Evolutionary conservation across 768 basidiomycete genomes (phyloP).

Genomic region (Amylocystis lapponica): DNA sequence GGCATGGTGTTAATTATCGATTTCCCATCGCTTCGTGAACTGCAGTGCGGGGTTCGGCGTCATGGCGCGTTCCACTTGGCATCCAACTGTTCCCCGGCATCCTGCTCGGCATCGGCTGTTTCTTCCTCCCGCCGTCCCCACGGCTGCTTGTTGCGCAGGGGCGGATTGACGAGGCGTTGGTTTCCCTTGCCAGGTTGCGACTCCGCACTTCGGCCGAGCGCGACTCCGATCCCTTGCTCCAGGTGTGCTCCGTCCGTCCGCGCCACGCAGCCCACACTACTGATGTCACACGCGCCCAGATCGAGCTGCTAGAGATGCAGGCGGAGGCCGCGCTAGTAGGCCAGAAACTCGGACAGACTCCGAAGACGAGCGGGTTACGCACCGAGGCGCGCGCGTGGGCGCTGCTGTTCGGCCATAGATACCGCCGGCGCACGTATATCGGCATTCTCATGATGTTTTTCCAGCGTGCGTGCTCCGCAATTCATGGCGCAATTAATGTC

Average conservation of each 20-base stretch:
- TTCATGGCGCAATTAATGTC: background rate
- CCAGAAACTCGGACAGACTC: slow-evolving; percentile 18
- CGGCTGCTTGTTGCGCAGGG: slow-evolving; percentile 53
- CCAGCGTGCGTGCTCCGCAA: slow-evolving; percentile 52
- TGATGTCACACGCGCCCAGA: slow-evolving; percentile 28
- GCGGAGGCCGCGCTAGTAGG: slow-evolving; percentile 54
- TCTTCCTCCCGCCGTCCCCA: slow-evolving; percentile 58
- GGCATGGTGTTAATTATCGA: too few relatives aligned
- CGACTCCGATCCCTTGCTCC: slow-evolving; percentile 43
- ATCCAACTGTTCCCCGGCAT: slow-evolving; percentile 67
- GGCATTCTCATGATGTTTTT: slow-evolving; percentile 77
- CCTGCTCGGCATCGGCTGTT: slow-evolving; percentile 55
- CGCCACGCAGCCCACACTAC: background rate
- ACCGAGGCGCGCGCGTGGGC: slow-evolving; percentile 46
- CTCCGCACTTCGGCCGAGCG: slow-evolving; percentile 41
- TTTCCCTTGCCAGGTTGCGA: slow-evolving; percentile 52
- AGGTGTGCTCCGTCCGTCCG: slow-evolving; percentile 26
- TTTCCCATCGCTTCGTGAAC: too few relatives aligned
- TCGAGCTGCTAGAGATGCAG: slow-evolving; percentile 74
- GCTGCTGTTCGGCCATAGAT: slow-evolving; percentile 46
- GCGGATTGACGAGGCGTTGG: slow-evolving; percentile 49
- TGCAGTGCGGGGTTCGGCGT: slow-evolving; percentile 53
- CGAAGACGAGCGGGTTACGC: slow-evolving; percentile 13
- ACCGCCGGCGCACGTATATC: slow-evolving; percentile 58
- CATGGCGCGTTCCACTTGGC: slow-evolving; percentile 75